A percentile compares a stretch with the other conserved stretches of the same genome.
Conservation (phyloP, 2,329 filamentous ascomycete genomes). For the Cephalotrichum gorgonifer region DNA sequence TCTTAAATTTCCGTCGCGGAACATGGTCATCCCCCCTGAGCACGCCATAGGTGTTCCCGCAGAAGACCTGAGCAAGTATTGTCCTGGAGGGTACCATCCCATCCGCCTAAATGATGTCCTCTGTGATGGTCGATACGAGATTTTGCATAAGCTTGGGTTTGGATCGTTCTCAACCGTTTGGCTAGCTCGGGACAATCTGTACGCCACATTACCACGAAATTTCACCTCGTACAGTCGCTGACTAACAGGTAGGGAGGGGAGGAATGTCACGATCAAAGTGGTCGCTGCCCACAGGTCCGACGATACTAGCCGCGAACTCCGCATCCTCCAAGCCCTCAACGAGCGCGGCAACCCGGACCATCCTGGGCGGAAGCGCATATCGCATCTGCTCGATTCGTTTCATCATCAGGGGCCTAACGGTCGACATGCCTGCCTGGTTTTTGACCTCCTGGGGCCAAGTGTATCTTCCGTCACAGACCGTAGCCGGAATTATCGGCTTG, state of each 20-base stretch:
- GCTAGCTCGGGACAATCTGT: background rate
- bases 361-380: background rate
- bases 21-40: no score
- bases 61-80: background rate
- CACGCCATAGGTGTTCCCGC: background rate
- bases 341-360: background rate
- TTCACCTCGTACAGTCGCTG: background rate
- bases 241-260: background rate
- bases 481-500: background rate
- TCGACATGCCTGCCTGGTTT: background rate
- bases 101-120: background rate
- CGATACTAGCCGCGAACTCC: background rate
- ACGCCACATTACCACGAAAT: background rate
- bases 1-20: no score
- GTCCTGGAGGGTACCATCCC: background rate
- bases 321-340: background rate
- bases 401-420: background rate
- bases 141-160: background rate
- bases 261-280: no score
- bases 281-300: background rate
- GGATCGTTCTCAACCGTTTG: background rate
- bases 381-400: background rate
- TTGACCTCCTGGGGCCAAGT: background rate
- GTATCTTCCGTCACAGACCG: background rate
- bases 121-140: background rate